Conservation (phyloP, 495 filamentous ascomycete genomes). For the Tuber microsphaerosporum region DNA sequence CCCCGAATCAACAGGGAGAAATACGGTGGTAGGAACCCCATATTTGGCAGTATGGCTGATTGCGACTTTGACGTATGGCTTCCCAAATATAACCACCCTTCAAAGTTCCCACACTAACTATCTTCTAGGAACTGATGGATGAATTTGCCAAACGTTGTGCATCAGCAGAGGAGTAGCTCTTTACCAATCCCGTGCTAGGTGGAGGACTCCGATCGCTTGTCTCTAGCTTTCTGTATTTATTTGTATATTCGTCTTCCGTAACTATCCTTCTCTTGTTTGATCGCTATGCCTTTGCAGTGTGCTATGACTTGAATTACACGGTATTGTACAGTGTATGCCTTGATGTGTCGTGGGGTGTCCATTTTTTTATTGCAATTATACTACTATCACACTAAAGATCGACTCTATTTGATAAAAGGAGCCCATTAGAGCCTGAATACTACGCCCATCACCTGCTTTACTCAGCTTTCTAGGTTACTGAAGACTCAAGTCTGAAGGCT, state of each 20-base stretch:
- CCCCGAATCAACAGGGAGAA: slow-evolving; percentile 47
- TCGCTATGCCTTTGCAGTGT: neutral
- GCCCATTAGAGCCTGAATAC: neutral
- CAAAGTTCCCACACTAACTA: neutral
- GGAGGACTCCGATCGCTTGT: neutral
- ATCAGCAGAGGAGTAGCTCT: neutral
- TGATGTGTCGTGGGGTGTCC: neutral
- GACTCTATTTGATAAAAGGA: neutral
- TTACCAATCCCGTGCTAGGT: neutral
- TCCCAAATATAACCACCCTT: neutral
- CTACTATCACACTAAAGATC: neutral
- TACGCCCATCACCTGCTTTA: neutral
- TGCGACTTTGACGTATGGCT: slow-evolving; percentile 48
- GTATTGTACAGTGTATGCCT: neutral
- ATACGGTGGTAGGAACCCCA: slow-evolving; percentile 41
- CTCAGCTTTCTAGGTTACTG: neutral
- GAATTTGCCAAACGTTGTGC: neutral
- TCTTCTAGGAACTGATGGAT: neutral
- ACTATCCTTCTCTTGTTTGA: neutral
- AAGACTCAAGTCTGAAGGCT: neutral
- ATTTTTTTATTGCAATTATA: neutral
- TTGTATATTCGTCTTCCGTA: neutral
- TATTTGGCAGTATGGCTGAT: slow-evolving; percentile 50
- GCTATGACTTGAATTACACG: neutral
- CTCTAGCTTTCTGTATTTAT: neutral